phyloP scores from a whole-genome alignment of 2,329 filamentous ascomycete genomes.

The Verticillium nonalfalfae region DNA sequence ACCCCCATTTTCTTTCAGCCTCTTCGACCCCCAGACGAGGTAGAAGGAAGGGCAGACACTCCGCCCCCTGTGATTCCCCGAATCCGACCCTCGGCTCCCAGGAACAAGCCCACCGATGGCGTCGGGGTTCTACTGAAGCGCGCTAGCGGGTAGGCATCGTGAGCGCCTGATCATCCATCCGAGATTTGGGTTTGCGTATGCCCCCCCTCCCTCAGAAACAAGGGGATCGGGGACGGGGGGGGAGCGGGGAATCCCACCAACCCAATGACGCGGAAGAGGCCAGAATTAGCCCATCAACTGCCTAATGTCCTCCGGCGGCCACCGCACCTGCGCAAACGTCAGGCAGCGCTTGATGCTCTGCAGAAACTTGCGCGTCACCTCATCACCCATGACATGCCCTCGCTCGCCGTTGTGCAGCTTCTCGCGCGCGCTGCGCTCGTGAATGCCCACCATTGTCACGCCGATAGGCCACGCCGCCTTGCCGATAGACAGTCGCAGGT shows the following conservation, averaged over 20 bases:
- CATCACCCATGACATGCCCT: constrained; percentile 95
- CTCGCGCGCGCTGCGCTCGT: constrained; percentile 91
- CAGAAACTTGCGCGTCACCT: constrained; percentile 89
- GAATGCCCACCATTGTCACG: constrained; percentile 99
- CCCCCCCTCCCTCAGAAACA: not conserved
- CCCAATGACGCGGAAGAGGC: not conserved
- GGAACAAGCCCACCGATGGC: too few relatives aligned
- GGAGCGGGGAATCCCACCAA: not conserved
- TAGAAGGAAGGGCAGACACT: not conserved
- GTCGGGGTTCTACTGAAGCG: not conserved
- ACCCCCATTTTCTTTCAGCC: not conserved
- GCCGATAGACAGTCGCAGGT: constrained; percentile 85
- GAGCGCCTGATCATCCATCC: not conserved
- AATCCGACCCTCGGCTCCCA: not conserved
- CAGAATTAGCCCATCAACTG: constrained; percentile 81
- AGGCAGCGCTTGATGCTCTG: constrained; percentile 97
- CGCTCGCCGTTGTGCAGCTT: constrained; percentile 85
- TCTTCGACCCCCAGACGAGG: not conserved
- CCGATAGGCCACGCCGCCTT: constrained; percentile 98
- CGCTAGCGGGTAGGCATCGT: not conserved
- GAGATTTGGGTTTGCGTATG: not conserved
- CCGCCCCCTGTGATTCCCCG: not conserved
- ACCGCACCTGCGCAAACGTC: constrained; percentile 93
- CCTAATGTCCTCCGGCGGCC: constrained; percentile 86
- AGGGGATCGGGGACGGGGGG: not conserved